These are phyloP conservation scores for Russula abietina DNA, from an alignment of 768 basidiomycete species.

Conservation along the genomic window DNA sequence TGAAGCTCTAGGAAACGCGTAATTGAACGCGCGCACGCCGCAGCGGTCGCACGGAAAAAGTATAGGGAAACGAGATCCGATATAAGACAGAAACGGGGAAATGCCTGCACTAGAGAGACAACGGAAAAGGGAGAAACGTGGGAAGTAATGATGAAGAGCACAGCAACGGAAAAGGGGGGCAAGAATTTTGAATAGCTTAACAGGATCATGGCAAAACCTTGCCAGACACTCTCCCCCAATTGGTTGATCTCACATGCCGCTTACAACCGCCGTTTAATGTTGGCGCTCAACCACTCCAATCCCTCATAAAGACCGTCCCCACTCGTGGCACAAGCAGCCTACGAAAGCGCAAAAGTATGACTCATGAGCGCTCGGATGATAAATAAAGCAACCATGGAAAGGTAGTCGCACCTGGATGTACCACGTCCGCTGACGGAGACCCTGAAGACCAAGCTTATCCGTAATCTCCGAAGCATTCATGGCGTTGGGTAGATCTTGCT, in stretches of 20 bases:
- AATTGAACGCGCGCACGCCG: constrained; percentile 15
- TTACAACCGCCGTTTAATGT: constrained; percentile 83
- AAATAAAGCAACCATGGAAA: background rate
- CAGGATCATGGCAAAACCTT: constrained; percentile 52
- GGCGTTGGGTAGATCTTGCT: constrained; percentile 99
- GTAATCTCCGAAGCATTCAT: constrained; percentile 99
- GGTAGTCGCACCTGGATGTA: constrained; percentile 83
- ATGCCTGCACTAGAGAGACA: constrained; percentile 18
- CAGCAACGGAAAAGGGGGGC: constrained; percentile 24
- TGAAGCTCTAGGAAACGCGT: constrained; percentile 21
- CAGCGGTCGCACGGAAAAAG: constrained; percentile 15
- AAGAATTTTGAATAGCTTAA: constrained; percentile 33
- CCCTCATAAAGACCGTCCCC: constrained; percentile 99
- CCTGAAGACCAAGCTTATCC: constrained; percentile 98
- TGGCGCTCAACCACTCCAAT: constrained; percentile 91
- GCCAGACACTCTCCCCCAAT: constrained; percentile 38
- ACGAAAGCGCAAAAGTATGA: constrained; percentile 16
- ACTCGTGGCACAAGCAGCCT: constrained; percentile 98
- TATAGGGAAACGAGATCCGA: constrained; percentile 22
- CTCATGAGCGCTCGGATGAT: constrained; percentile 17
- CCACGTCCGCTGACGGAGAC: constrained; percentile 95
- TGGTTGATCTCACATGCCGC: constrained; percentile 28
- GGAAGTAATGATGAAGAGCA: constrained; percentile 24
- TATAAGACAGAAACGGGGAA: constrained; percentile 14
- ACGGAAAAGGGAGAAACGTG: constrained; percentile 5